Conservation (phyloP, 169 alveolate species). For the Perkinsus chesapeaki region DNA sequence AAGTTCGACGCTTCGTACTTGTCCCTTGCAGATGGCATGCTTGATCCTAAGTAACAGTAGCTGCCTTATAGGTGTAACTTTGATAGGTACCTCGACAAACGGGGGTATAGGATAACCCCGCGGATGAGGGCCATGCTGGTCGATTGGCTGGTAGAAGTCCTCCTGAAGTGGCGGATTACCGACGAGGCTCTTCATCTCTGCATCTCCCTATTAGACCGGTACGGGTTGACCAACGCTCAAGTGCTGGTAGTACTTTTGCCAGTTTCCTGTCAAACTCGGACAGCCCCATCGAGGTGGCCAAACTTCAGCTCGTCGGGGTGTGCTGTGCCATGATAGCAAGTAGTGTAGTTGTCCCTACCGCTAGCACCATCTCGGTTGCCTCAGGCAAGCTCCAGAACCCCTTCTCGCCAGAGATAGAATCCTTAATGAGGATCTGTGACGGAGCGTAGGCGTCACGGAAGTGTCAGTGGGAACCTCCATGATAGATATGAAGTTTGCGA, state of each 20-base stretch:
- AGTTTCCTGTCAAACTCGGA: background rate
- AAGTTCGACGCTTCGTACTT: background rate
- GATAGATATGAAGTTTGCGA: background rate
- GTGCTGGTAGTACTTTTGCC: background rate
- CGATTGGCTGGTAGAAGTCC: background rate
- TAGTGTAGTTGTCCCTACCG: background rate
- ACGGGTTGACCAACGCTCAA: background rate
- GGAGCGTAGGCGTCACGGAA: background rate
- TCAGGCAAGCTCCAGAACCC: background rate
- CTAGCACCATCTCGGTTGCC: background rate
- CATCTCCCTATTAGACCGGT: background rate
- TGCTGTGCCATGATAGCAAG: background rate
- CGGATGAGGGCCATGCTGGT: conserved; percentile 1
- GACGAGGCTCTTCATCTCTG: background rate
- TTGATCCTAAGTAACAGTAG: background rate
- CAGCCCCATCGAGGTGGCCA: background rate
- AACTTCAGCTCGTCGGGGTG: background rate
- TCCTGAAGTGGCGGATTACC: background rate
- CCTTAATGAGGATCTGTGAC: background rate
- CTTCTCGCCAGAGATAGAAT: background rate
- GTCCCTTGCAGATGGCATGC: background rate
- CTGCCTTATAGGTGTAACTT: background rate
- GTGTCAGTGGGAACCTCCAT: background rate
- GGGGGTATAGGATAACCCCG: background rate
- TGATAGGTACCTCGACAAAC: background rate